Percentiles rank a stretch among this genome's conserved stretches.
phyloP scores from a whole-genome alignment of 345 rosid species.

The Balakata baccata region DNA sequence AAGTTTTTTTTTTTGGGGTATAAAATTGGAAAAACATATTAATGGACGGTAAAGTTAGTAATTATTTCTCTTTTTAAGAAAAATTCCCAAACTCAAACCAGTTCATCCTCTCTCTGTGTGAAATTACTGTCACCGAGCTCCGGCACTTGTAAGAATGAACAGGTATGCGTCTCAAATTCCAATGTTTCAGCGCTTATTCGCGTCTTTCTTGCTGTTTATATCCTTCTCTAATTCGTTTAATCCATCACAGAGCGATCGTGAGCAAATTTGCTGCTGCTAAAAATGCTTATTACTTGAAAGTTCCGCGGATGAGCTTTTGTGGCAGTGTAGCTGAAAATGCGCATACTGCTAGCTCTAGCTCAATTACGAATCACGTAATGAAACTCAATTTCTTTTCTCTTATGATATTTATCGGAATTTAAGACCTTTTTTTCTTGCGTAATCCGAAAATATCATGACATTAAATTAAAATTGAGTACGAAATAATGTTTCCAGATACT shows the following conservation, averaged over 20 bases:
- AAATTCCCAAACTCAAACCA: not conserved
- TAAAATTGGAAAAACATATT: not conserved
- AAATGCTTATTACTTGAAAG: not conserved
- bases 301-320: slow-evolving; percentile 11
- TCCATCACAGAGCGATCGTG: slow-evolving; percentile 2
- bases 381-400: not conserved
- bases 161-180: slow-evolving; percentile 14
- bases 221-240: not conserved
- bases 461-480: not conserved
- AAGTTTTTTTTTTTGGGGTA: no score
- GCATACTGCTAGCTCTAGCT: not conserved
- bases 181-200: not conserved
- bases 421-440: not conserved
- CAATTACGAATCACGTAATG: slow-evolving; percentile 8
- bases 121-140: not conserved
- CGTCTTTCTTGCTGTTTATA: not conserved
- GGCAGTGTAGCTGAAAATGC: not conserved
- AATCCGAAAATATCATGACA: not conserved
- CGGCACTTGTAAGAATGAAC: slow-evolving; percentile 9
- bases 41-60: no score
- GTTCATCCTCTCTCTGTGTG: not conserved
- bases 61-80: no score
- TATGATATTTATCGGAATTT: no score
- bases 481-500: not conserved
- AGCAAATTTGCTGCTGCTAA: slow-evolving; percentile 8